These are phyloP conservation scores for Populus ilicifolia DNA, from an alignment of 345 rosid genomes.

Conservation along the genomic window DNA sequence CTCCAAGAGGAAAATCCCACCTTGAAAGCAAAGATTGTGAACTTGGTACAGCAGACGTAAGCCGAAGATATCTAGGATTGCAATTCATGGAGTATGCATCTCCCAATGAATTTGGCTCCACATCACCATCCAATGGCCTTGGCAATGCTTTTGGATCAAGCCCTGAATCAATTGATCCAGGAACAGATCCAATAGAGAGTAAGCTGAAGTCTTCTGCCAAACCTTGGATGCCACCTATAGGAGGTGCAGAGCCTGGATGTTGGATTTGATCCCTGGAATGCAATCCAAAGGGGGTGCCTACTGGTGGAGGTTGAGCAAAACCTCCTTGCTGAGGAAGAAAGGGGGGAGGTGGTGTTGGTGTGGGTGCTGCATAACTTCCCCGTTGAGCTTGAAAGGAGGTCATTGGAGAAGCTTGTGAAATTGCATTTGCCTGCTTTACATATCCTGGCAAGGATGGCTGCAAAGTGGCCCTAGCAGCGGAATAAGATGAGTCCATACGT, in stretches of 20 bases:
- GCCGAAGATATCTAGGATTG: constrained; percentile 72
- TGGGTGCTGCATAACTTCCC: constrained; percentile 44
- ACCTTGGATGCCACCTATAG: constrained; percentile 62
- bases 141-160: constrained; percentile 76
- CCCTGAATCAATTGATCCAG: constrained; percentile 79
- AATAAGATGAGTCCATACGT: constrained; percentile 35
- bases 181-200: constrained; percentile 64
- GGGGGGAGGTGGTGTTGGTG: constrained; percentile 40
- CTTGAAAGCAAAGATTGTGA: constrained; percentile 87
- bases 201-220: constrained; percentile 85
- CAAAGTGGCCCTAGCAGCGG: constrained; percentile 33
- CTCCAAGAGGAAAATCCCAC: constrained; percentile 99
- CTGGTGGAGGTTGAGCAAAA: constrained; percentile 41
- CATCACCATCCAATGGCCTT: constrained; percentile 93
- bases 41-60: constrained; percentile 81
- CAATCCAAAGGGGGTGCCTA: constrained; percentile 36
- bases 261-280: constrained; percentile 53
- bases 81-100: constrained; percentile 77
- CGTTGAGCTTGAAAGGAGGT: constrained; percentile 51
- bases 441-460: constrained; percentile 65
- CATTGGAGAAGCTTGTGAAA: constrained; percentile 44
- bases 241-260: constrained; percentile 56
- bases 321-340: constrained; percentile 54
- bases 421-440: constrained; percentile 43
- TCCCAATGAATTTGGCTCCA: constrained; percentile 62